phyloP scores from a whole-genome alignment of 495 filamentous ascomycete genomes.

The Ascodesmis nigricans region DNA sequence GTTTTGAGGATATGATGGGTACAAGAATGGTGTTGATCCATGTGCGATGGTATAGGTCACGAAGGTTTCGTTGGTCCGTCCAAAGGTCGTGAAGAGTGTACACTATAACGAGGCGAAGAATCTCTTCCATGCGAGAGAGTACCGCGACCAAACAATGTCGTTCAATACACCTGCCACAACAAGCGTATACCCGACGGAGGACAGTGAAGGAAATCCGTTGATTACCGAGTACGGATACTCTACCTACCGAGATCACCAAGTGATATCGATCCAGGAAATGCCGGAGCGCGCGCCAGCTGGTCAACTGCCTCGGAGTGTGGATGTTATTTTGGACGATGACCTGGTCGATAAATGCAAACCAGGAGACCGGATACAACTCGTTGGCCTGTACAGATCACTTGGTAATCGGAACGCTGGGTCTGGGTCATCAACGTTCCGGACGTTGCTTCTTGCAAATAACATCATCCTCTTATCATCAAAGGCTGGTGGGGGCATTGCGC shows the following conservation, averaged over 20 bases:
- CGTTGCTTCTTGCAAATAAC: slow-evolving; percentile 82
- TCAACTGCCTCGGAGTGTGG: slow-evolving; percentile 88
- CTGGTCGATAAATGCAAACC: slow-evolving; percentile 88
- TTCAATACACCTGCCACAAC: slow-evolving; percentile 69
- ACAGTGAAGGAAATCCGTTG: slow-evolving; percentile 59
- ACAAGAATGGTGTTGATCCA: slow-evolving; percentile 7
- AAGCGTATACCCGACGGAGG: slow-evolving; percentile 61
- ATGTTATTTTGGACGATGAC: slow-evolving; percentile 93
- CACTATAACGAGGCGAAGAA: slow-evolving; percentile 75
- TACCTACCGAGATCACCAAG: slow-evolving; percentile 91
- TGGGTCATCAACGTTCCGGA: slow-evolving; percentile 79
- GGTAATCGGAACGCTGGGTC: slow-evolving; percentile 80
- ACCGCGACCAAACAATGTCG: slow-evolving; percentile 89
- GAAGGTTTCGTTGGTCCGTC: slow-evolving; percentile 79
- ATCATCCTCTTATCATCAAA: slow-evolving; percentile 89
- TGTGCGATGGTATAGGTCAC: slow-evolving; percentile 31
- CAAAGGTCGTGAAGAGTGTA: slow-evolving; percentile 93
- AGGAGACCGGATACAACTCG: slow-evolving; percentile 85
- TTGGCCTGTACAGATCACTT: slow-evolving; percentile 79
- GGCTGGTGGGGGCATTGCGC: slow-evolving; percentile 79
- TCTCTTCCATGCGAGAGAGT: slow-evolving; percentile 65
- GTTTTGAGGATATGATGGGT: neutral
- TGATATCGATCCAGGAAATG: slow-evolving; percentile 98
- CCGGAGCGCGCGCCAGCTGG: slow-evolving; percentile 89
- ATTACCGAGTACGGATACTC: slow-evolving; percentile 91